Evolutionary conservation across 306 rosid species (phyloP).

Genomic region (Cucurbita argyrosperma): DNA sequence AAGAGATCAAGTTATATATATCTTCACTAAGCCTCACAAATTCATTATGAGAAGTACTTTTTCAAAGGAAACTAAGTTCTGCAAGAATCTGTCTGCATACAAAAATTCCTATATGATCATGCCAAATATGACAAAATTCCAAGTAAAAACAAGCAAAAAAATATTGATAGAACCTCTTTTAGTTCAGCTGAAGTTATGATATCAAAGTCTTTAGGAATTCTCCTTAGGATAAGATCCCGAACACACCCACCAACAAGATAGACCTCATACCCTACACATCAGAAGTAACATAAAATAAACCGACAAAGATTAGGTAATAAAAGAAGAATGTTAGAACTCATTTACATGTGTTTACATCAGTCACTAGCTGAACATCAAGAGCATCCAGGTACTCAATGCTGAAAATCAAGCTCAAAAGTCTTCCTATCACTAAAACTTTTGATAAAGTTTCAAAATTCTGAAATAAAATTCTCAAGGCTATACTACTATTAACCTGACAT

Average conservation of each 20-base stretch:
- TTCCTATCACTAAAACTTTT: background rate
- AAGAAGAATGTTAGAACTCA: background rate
- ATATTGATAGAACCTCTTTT: conserved; percentile 14
- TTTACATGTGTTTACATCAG: background rate
- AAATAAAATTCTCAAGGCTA: background rate
- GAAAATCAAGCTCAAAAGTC: background rate
- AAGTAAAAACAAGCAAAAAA: background rate
- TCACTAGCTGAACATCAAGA: background rate
- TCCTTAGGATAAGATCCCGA: conserved; percentile 30
- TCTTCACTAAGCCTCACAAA: background rate
- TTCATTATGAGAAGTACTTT: background rate
- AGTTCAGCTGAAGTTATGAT: conserved; percentile 24
- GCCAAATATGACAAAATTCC: background rate
- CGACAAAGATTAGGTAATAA: background rate
- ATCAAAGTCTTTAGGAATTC: conserved; percentile 29
- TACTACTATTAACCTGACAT: background rate
- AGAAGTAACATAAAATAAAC: background rate
- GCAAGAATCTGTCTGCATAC: background rate
- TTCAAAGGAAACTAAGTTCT: background rate
- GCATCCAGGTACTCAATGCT: background rate
- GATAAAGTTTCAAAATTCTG: background rate
- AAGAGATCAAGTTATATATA: background rate
- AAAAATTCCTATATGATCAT: background rate
- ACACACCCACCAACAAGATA: conserved; percentile 41
- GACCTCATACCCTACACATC: conserved; percentile 19